Evolutionary conservation across 345 rosid genomes (phyloP).

Genomic region (Arabidopsis arenosa): DNA sequence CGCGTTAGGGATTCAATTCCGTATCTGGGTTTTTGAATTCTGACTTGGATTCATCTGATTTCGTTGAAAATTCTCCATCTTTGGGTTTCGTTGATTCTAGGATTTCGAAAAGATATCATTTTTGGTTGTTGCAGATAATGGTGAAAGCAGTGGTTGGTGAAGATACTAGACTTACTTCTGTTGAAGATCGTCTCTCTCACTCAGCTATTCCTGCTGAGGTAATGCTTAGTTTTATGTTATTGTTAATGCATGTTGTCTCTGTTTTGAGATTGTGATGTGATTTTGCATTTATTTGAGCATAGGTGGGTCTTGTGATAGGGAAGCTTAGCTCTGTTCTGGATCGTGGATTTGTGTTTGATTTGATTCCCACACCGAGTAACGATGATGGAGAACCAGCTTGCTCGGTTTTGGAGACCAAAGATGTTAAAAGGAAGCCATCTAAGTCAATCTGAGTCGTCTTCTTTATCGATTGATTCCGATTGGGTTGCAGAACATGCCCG

Average conservation of each 20-base stretch:
- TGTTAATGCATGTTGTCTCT: conserved; percentile 6
- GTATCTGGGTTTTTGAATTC: conserved; percentile 26
- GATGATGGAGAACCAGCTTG: conserved; percentile 83
- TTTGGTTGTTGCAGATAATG: conserved; percentile 49
- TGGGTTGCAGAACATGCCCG: conserved; percentile 97
- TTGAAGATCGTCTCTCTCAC: conserved; percentile 79
- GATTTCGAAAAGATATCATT: not conserved
- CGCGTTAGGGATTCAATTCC: conserved; percentile 3
- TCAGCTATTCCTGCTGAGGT: conserved; percentile 80
- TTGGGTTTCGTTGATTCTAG: conserved; percentile 16
- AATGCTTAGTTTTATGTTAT: conserved; percentile 1
- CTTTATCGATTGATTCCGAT: conserved; percentile 66
- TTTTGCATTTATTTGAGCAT: conserved; percentile 1
- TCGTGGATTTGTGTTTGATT: conserved; percentile 82
- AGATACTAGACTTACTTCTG: conserved; percentile 64
- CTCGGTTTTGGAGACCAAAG: conserved; percentile 60
- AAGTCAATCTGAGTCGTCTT: conserved; percentile 70
- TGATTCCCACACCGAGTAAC: conserved; percentile 77
- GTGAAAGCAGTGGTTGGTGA: conserved; percentile 90
- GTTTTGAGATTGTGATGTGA: not conserved
- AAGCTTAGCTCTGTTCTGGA: conserved; percentile 79
- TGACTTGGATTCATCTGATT: not conserved
- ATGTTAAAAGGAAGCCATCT: conserved; percentile 60
- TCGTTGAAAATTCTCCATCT: not conserved
- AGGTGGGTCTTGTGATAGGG: conserved; percentile 94